Base-by-base conservation (phyloP, 768 basidiomycete genomes). In the Auriscalpium orientale region DNA sequence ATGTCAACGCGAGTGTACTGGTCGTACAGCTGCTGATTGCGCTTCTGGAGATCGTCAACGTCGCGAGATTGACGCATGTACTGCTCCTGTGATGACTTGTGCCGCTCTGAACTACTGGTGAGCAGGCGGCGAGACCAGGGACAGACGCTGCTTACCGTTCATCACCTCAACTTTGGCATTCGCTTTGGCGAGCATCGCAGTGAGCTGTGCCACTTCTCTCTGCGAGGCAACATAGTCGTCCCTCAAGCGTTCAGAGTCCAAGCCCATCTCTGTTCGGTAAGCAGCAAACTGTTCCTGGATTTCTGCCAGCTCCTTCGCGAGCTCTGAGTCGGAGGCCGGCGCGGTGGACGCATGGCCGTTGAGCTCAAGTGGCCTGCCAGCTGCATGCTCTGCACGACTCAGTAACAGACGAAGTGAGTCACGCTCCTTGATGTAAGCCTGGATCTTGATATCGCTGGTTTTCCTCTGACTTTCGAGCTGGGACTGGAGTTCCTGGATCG, bases 381-480 rank as follows among this genome's bases (percentile, higher is more conserved):
- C 54, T 18, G 65, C 66, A 28, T 67, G 76, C 62, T 80, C 75
- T 13, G 77, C 74, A 51, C 89, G 72, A 16, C 76, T 75, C 15
- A 94, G 75, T 78, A 97, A 81, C 40, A 79, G 78, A 63, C 83
- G 86, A 60, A 95, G 79, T 46, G 91, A 81, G 62, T 97, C 97
- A 6, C 92, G 75, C 70, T 98, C 95, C 70, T 89, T 89, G 70
- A 87, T 79, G 56, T 88, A 89, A 9, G 87, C 84, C 64, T 90
- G 85, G 44, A 91, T 84, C 46, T 84, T 76, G n/a, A 72, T 70
- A 36, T 88, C 85, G 65, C 80, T 78, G 67, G 75, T 77, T 69
- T 82, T 83, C 70, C 88, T 85, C 70, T 92, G 85, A 43, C 78
- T 74, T 59, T 95, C 91, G 12, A 97, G 74, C 67, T 93, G 86